Conservation (phyloP, 2,329 filamentous ascomycete genomes). For the Penicillium hesseltinei region DNA sequence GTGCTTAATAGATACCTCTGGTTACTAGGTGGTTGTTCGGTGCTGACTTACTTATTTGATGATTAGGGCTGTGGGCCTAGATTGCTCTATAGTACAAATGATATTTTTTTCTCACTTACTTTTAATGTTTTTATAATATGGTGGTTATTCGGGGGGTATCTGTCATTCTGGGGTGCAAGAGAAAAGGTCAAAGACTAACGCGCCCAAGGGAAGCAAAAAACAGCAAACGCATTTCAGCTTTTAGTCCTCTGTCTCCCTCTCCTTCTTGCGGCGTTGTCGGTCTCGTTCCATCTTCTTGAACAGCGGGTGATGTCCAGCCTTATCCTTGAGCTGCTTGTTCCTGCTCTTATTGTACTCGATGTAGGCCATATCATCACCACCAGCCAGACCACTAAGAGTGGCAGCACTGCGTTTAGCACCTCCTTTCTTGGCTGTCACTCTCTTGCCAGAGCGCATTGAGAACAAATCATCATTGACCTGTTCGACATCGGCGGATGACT, state of each 20-base stretch:
- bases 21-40: neutral
- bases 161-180: constrained; percentile 9
- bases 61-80: neutral
- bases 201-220: neutral
- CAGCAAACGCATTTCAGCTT: neutral
- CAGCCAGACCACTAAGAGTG: constrained; percentile 78
- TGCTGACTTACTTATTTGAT: too few species aligned
- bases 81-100: too few species aligned
- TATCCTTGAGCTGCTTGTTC: constrained; percentile 66
- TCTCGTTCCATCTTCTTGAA: constrained; percentile 67
- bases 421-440: constrained; percentile 48
- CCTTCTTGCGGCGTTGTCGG: constrained; percentile 56
- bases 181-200: neutral
- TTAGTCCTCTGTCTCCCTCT: constrained; percentile 33
- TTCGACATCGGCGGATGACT: constrained; percentile 69
- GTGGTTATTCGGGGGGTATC: constrained; percentile 1
- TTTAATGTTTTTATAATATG: neutral
- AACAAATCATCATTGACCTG: constrained; percentile 68
- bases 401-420: constrained; percentile 76
- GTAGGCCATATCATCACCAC: constrained; percentile 97
- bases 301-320: constrained; percentile 57
- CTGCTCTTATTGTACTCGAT: constrained; percentile 75
- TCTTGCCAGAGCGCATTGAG: constrained; percentile 52
- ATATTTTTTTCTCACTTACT: neutral
- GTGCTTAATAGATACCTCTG: too few species aligned